These are phyloP conservation scores for Rhizophagus prolifer DNA, from an alignment of 192 early-diverging fungal species.

Conservation along the genomic window DNA sequence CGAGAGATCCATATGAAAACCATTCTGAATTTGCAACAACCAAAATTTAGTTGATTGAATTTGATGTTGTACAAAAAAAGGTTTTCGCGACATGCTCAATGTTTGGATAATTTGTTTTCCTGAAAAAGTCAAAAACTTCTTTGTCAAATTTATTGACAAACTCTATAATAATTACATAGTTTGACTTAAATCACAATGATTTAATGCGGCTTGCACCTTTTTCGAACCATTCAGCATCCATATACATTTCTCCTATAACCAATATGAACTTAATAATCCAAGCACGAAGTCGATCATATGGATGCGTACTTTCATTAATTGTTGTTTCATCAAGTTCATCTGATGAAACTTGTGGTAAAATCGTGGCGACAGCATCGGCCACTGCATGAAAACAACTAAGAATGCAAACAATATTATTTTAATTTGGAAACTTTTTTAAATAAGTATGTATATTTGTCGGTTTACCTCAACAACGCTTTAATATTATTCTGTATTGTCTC, in stretches of 20 bases:
- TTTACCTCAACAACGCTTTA: conserved; percentile 30
- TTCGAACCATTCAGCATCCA: conserved; percentile 39
- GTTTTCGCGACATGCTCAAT: conserved; percentile 30
- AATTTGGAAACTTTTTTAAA: background rate
- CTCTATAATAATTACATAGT: conserved; percentile 20
- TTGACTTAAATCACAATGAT: conserved; percentile 5
- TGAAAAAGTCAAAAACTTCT: conserved; percentile 12
- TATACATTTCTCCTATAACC: conserved; percentile 29
- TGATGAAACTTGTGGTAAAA: conserved; percentile 9
- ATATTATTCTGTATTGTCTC: conserved; percentile 10
- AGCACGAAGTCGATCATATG: conserved; percentile 33
- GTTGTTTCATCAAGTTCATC: background rate
- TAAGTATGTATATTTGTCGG: background rate
- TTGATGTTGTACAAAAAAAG: conserved; percentile 33
- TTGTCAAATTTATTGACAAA: conserved; percentile 8
- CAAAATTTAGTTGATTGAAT: conserved; percentile 31
- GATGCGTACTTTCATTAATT: conserved; percentile 1
- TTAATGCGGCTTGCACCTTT: conserved; percentile 40
- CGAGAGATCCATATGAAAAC: conserved; percentile 18
- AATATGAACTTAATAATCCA: conserved; percentile 39
- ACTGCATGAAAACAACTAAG: conserved; percentile 40
- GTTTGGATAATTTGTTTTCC: conserved; percentile 40
- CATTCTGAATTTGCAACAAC: conserved; percentile 32
- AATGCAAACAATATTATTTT: background rate
- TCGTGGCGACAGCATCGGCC: conserved; percentile 14